Conservation (phyloP, 306 rosid genomes). For the Malus domestica region DNA sequence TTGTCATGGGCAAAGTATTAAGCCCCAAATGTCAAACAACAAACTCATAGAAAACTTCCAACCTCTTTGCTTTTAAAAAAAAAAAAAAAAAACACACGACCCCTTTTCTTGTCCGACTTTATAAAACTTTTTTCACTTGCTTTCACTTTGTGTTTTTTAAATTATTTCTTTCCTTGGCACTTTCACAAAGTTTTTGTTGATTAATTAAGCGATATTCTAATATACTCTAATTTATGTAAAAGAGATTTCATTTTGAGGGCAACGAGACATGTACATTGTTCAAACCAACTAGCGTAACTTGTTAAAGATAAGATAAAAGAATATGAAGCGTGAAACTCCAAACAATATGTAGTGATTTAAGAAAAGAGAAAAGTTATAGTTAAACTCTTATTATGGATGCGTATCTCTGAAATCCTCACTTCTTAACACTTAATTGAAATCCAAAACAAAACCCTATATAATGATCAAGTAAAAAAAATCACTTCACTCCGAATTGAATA, state of each 20-base stretch:
- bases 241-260: neutral
- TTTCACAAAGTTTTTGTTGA: neutral
- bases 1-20: neutral
- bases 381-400: neutral
- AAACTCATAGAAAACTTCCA: neutral
- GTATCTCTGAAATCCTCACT: neutral
- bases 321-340: neutral
- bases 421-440: neutral
- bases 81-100: neutral
- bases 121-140: neutral
- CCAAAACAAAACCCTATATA: neutral
- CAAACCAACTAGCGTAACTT: neutral
- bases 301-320: no score
- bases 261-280: neutral
- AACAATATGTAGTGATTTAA: neutral
- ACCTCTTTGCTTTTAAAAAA: neutral
- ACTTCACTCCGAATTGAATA: neutral
- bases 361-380: neutral
- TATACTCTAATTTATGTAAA: neutral
- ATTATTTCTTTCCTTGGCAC: neutral
- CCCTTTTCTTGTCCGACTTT: neutral
- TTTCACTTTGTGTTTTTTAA: neutral
- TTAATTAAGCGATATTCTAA: no score
- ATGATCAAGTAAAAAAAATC: neutral
- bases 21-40: conserved; percentile 7